Base-by-base conservation (phyloP, 768 basidiomycete genomes). In the Pisolithus marmoratus region DNA sequence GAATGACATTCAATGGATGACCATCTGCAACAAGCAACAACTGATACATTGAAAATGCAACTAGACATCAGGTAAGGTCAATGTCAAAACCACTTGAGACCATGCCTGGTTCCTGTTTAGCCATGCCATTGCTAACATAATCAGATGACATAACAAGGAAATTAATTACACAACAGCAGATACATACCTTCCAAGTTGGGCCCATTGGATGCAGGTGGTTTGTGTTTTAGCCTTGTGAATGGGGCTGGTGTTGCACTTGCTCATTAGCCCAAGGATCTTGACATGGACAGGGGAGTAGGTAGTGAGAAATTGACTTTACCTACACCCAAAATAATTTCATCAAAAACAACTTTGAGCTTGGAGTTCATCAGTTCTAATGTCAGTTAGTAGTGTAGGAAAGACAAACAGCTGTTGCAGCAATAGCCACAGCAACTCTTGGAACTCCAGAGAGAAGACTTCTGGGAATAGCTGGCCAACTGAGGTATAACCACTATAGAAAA, bases 241-340 rank as follows among this genome's bases (percentile, higher is more conserved):
- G 9, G 45, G 22, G 1, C 17, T n/a, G 9, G 23, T 50, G 20
- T 54, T 48, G 24, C 49, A 54, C 23, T 54, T 54, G 29, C 14
- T 14, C 45, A 50, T 54, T 2, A 50, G 44, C 7, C 44, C 45
- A 19, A 54, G 8, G 14, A 54, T 41, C 24, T 53, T 23, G 22
- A 48, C 11, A 26, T 53, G 48, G 11, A 49, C 34, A 2, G 38
- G 37, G 4, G 29, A 14, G 23, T 54, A 54, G 2, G 46, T 9
- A 8, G 49, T 20, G 3, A 14, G 37, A 57, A 57, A 5, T 19
- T 5, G 8, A 54, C 56, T 1, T 57, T 53, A 29, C 49, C 54
- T 14, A 41, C 42, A 3, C 51, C 38, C 0, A 22, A 36, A 5
- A 29, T 41, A 7, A 56, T 7, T 12, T 56, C 40, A 8, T 53